These are phyloP conservation scores for Saccharomyces pastorianus DNA, from an alignment of 1,139 yeast genomes.

Conservation along the genomic window DNA sequence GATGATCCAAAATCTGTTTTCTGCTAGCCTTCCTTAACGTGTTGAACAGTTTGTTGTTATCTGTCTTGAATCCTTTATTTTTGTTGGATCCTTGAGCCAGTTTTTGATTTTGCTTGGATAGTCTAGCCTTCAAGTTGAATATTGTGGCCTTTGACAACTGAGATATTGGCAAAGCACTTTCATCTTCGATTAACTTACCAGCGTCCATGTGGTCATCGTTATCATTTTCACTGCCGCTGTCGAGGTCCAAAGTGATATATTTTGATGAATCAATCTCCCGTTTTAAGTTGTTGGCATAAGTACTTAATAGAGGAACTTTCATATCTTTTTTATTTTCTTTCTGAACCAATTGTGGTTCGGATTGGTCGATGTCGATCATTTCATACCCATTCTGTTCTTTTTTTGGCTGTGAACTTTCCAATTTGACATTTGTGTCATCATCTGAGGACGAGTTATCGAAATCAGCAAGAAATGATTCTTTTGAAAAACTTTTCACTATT, in stretches of 20 bases:
- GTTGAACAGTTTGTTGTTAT: conserved; percentile 19
- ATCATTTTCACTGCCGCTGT: conserved; percentile 10
- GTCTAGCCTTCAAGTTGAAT: conserved; percentile 32
- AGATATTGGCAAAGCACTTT: conserved; percentile 8
- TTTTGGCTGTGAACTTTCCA: not conserved
- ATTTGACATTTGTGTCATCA: not conserved
- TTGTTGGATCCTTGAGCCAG: conserved; percentile 6
- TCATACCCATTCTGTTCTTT: not conserved
- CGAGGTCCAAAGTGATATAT: conserved; percentile 15
- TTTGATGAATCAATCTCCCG: conserved; percentile 9
- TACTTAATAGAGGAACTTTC: conserved; percentile 8
- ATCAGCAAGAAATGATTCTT: conserved; percentile 16
- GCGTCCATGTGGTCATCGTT: conserved; percentile 12
- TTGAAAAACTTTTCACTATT: conserved; percentile 11
- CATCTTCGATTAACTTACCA: not conserved
- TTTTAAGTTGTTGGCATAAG: conserved; percentile 18
- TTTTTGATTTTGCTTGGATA: conserved; percentile 25
- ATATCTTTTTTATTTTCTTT: no score
- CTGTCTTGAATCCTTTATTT: conserved; percentile 14
- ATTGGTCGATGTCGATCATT: not conserved
- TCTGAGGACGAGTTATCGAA: conserved; percentile 14
- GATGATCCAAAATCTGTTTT: conserved; percentile 30
- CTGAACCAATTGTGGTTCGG: no score
- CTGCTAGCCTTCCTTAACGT: conserved; percentile 29
- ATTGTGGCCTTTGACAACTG: conserved; percentile 31